Evolutionary conservation across 2,329 filamentous ascomycete genomes (phyloP), one percentile per base, ranked within the genome.

Genomic region (Escovopsis sp.): DNA sequence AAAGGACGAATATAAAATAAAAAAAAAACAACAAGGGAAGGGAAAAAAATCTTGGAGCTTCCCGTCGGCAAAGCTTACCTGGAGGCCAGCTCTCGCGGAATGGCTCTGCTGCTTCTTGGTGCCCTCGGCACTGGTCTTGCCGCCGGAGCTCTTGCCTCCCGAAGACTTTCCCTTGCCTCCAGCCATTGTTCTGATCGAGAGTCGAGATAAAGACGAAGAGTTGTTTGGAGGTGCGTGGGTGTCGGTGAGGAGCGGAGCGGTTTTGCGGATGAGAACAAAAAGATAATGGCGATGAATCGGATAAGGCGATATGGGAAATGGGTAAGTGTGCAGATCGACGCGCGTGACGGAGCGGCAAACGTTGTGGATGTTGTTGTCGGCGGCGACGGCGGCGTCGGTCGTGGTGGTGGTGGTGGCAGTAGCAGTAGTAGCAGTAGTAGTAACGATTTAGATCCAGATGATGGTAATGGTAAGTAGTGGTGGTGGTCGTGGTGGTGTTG

Each of bases 71-170:
- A 36, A 40, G 53, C 85, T 74, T 73, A 95, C 88, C 82, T 95
- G 88, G 54, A 95, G 76, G 61, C 88, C 88, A 62, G 88, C 88
- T 66, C 91, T 88, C 59, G 86, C 85, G 56, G 87, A 94, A 72
- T 94, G 88, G 69, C 91, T 94, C 69, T 93, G 85, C 60, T 85
- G 82, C 72, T 94, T 94, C 72, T 94, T 94, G 70, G 84, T 85
- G 61, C 73, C 75, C 52, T 80, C 80, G 56, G 59, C 67, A 47
- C 69, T 68, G 40, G 70, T 73, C 73, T 91, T 91, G 55, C 85
- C 84, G 56, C 85, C 85, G 45, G 82, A 73, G 62, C 69, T 88
- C 79, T 93, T 94, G 60, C 88, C 88, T 57, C 88, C 87, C 54
- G 82, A 77, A 50, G 80, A 85, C 73, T 87, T 93, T 75, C 88